phyloP scores from a whole-genome alignment of 768 basidiomycete species.

The Hortiboletus flavorubellus region DNA sequence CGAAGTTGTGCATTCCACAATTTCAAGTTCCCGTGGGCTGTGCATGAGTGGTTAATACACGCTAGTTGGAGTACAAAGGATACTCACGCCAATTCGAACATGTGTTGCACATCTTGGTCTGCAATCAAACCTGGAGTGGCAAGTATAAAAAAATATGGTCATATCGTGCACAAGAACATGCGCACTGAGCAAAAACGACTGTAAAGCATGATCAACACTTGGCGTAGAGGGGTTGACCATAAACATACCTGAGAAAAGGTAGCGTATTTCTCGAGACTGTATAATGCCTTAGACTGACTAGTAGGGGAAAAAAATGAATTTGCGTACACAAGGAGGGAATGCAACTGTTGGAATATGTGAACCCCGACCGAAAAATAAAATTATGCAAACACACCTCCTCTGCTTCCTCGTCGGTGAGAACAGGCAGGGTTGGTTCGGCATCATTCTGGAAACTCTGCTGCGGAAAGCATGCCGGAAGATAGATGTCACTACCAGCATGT shows the following conservation, averaged over 20 bases:
- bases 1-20: conserved; percentile 56
- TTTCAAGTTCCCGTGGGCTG: conserved; percentile 48
- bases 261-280: too few species aligned
- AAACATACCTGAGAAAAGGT: too few species aligned
- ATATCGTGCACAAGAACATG: background rate
- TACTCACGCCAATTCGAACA: conserved; percentile 27
- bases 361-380: background rate
- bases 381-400: conserved; percentile 38
- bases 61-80: conserved; percentile 10
- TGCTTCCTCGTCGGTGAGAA: conserved; percentile 42
- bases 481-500: conserved; percentile 39
- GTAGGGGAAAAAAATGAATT: background rate
- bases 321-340: conserved; percentile 55
- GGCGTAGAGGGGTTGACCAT: conserved; percentile 28
- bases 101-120: conserved; percentile 24
- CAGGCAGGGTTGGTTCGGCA: conserved; percentile 21
- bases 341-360: conserved; percentile 38
- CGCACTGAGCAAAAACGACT: conserved; percentile 26
- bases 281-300: conserved; percentile 31
- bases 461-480: conserved; percentile 52
- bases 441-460: conserved; percentile 28
- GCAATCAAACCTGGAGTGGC: conserved; percentile 19
- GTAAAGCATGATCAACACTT: conserved; percentile 26
- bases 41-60: background rate
- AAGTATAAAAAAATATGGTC: background rate